Base-by-base conservation (phyloP, 139 green algal species). In the Chlamydomonas incerta region DNA sequence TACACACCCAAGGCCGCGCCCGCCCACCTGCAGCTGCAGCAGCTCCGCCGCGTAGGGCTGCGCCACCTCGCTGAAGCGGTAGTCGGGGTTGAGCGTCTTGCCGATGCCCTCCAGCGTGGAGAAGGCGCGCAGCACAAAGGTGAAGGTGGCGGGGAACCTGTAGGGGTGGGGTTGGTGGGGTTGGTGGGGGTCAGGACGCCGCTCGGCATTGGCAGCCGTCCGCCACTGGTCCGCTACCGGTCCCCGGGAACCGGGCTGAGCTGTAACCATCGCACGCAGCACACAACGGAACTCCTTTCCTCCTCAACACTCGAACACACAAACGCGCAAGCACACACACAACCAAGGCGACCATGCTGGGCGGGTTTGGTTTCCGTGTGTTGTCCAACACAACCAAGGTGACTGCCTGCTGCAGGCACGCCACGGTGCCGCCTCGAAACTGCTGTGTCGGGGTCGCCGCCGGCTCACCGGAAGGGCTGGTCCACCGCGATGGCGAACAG, bases 41-140 rank as follows among this genome's bases (percentile, higher is more conserved):
- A 97, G 90, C 87, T 97, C 91, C 8, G 80, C 69, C 20, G 94
- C 94, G 62, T 96, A 97, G 52, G 95, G 95, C 58, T 89, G 82
- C 18, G 94, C 94, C 46, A 95, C 91, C 34, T 69, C 74, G 0
- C 55, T 77, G 89, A 98, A 97, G 73, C 91, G 92, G 90, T 95
- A 98, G 60, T 87, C 77, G 0, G 93, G 89, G 87, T 97, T 91
- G 29, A 97, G 88, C 5, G 88, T 87, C 87, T 96, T 96, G 73
- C 94, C 90, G 34, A 96, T 95, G 70, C 93, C 96, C 86, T 98
- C 95, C 33, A 98, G 92, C 3, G 93, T 97, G 68, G 93, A 93
- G 91, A 98, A 98, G 29, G 96, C 96, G 14, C 94, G 83, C 86
- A 98, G 92, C 85, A 97, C 94, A 87, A 98, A 98, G 11, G 95